Conservation (phyloP, 164 flowering plant species). For the Dillenia turbinata region DNA sequence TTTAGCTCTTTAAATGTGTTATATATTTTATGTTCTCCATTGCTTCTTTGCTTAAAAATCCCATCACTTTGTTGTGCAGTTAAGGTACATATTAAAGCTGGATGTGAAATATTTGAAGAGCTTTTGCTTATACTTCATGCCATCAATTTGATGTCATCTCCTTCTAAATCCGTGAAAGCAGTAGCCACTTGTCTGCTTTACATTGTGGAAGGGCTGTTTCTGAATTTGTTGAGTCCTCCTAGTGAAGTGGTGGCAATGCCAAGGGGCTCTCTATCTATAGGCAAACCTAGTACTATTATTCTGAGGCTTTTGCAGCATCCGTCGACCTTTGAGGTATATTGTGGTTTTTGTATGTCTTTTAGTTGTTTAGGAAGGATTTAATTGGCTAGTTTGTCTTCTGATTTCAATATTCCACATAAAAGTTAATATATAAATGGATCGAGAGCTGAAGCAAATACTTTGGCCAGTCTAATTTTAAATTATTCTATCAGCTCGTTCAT, state of each 20-base stretch:
- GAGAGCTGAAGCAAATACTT: too few relatives aligned
- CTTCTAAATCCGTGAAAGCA: constrained; percentile 68
- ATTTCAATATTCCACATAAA: too few relatives aligned
- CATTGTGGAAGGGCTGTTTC: constrained; percentile 41
- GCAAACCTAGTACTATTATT: constrained; percentile 45
- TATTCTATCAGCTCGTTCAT: too few relatives aligned
- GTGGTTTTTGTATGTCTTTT: too few relatives aligned
- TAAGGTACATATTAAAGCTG: constrained; percentile 13
- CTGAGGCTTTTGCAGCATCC: constrained; percentile 53
- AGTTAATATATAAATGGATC: too few relatives aligned
- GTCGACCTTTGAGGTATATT: constrained; percentile 77
- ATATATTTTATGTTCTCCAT: neutral
- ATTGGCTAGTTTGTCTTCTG: too few relatives aligned
- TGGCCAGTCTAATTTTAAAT: too few relatives aligned
- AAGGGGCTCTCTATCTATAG: constrained; percentile 25
- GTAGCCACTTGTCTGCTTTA: constrained; percentile 61
- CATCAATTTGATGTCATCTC: constrained; percentile 69
- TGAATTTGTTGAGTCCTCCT: constrained; percentile 21
- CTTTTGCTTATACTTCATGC: constrained; percentile 65
- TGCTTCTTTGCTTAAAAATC: neutral
- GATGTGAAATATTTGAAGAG: constrained; percentile 40
- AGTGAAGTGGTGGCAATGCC: constrained; percentile 14
- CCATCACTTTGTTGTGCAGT: constrained; percentile 35
- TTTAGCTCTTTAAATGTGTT: too few relatives aligned
- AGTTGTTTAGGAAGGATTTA: too few relatives aligned